Conservation (phyloP, 2,329 filamentous ascomycete species). For the Chalara sp. region DNA sequence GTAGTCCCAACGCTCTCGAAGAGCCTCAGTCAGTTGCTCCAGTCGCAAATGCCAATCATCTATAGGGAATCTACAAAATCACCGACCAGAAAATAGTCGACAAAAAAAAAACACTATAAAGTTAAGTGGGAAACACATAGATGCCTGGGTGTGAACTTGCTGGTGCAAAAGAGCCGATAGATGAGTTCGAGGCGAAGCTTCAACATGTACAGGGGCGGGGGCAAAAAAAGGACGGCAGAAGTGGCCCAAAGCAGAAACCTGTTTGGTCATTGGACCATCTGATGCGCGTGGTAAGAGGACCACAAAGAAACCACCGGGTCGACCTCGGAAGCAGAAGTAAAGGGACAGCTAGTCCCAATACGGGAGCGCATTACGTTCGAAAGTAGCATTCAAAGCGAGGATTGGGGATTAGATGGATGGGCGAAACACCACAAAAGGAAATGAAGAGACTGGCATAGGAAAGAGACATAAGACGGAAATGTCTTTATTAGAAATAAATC, state of each 20-base stretch:
- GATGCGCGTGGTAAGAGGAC: no score
- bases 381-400: no score
- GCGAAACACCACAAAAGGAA: no score
- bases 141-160: conserved; percentile 5
- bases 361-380: no score
- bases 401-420: no score
- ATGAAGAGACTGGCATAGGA: no score
- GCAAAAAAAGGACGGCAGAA: not conserved
- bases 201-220: not conserved
- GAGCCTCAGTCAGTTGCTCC: not conserved
- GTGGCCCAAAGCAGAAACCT: not conserved
- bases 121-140: conserved; percentile 4
- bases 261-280: no score
- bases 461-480: no score
- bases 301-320: no score
- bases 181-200: not conserved
- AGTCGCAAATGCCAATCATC: not conserved
- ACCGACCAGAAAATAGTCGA: conserved; percentile 1
- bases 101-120: conserved; percentile 1
- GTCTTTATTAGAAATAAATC: no score
- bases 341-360: no score
- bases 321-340: no score
- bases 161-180: not conserved
- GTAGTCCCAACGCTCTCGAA: not conserved
- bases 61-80: conserved; percentile 7